phyloP scores from a whole-genome alignment of 2,329 filamentous ascomycete species.

The Scedosporium dehoogii region DNA sequence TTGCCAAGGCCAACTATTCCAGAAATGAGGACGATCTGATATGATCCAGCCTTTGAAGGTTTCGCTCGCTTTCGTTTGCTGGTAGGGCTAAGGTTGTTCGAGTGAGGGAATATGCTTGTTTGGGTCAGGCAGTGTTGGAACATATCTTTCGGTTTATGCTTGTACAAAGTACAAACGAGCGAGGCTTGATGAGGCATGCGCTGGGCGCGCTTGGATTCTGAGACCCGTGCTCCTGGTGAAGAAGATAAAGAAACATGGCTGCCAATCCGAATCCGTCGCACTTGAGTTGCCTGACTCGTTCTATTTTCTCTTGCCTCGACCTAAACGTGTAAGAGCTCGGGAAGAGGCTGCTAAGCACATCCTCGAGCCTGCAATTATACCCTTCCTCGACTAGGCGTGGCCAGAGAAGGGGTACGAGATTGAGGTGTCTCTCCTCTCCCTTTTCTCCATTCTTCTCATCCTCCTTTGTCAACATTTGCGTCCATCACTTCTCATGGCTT shows the following conservation, averaged over 20 bases:
- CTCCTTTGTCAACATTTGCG: too few relatives aligned
- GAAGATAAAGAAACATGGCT: too few relatives aligned
- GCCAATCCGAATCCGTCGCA: too few relatives aligned
- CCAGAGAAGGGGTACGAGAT: too few relatives aligned
- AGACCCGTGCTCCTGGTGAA: too few relatives aligned
- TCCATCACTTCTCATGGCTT: background rate
- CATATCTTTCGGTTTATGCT: background rate
- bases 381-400: too few relatives aligned
- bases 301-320: too few relatives aligned
- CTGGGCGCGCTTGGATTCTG: too few relatives aligned
- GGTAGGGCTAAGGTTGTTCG: background rate
- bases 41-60: background rate
- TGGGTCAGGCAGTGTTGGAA: background rate
- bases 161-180: background rate
- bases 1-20: background rate
- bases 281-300: background rate
- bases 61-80: background rate
- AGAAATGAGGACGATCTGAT: background rate
- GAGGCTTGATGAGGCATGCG: background rate
- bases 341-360: too few relatives aligned
- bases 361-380: too few relatives aligned
- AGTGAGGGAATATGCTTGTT: background rate
- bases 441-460: conserved; percentile 2
- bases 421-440: background rate
- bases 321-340: too few relatives aligned